These are phyloP conservation scores for Ministeria vibrans DNA, from an alignment of 78 protist genomes.

Conservation along the genomic window DNA sequence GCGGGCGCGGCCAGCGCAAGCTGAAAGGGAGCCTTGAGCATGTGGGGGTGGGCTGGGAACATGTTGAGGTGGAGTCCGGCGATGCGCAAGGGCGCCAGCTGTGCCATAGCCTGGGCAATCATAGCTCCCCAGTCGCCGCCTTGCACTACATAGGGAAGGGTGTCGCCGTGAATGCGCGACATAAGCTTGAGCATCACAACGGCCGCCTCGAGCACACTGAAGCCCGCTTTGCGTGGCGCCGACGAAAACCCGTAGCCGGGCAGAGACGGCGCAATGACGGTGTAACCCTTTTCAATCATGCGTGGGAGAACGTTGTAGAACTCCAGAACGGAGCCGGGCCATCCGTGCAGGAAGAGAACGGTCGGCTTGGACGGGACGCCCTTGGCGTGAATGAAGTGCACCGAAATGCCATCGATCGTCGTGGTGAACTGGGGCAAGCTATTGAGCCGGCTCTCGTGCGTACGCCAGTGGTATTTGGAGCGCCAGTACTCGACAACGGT, in stretches of 20 bases:
- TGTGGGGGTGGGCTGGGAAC: neutral
- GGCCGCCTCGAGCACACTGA: neutral
- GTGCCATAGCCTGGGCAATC: neutral
- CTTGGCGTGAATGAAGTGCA: too few relatives aligned
- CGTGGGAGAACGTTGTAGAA: too few relatives aligned
- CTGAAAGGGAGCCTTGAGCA: neutral
- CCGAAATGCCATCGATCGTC: too few relatives aligned
- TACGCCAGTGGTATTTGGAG: too few relatives aligned
- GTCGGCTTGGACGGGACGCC: too few relatives aligned
- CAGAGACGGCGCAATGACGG: conserved; percentile 11
- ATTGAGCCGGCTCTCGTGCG: too few relatives aligned
- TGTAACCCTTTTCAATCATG: neutral
- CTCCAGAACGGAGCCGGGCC: conserved; percentile 25
- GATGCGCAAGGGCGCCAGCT: neutral
- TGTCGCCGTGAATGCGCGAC: neutral
- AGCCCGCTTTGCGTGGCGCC: conserved; percentile 2
- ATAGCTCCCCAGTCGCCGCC: conserved; percentile 17
- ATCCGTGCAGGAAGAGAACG: conserved; percentile 22
- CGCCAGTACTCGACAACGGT: too few relatives aligned
- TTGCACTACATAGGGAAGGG: neutral
- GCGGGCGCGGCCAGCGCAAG: neutral
- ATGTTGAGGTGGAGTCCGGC: neutral
- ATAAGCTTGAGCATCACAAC: neutral
- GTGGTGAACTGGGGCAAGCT: too few relatives aligned
- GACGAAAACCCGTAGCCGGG: conserved; percentile 35